Evolutionary conservation across 2,329 filamentous ascomycete species (phyloP), one percentile per base, ranked within the genome.

Genomic region (Hirsutella thompsonii): DNA sequence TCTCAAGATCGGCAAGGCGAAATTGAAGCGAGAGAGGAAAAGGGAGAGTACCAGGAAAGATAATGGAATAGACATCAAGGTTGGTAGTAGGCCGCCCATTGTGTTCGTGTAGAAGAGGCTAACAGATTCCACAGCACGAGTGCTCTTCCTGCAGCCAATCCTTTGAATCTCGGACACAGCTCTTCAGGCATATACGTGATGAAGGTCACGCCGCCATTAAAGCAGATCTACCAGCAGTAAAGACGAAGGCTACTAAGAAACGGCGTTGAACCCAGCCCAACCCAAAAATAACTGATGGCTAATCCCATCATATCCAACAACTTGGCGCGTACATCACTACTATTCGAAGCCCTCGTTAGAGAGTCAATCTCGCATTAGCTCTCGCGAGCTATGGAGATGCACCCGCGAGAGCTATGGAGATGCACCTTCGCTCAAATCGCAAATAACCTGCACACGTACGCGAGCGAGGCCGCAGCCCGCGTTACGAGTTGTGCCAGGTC

Each of bases 151-250:
- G 72, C 48, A 54, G 60, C 3, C 59, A 62, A 43, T 47, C 44
- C 1, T 76, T 74, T 42, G 47, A 74, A 0, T 86, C 81, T 2
- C 81, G 78, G 49, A 82, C 75, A 5, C 79, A 77, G 48, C 61
- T 93, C 16, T 90, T 90, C 56, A 66, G 73, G 40, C 87, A 93
- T 57, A 69, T 92, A 43, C 74, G 76, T 46, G 72, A 79, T 9
- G 61, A 74, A 16, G 64, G 64, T 9, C 84, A 92, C 62, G 82
- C 80, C 5, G 73, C 76, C 23, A 65, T 66, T 3, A 55, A 65
- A 20, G 21, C 49, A 55, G 47, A 43, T 41, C 26, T 37, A 44
- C 38, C 23, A 14, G 36, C 43, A n/a, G 40, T 23, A 20, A 16
- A 20, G 19, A 28, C 33, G 3, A 44, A 53, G 3, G 47, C 50